Base-by-base conservation (phyloP, 2,329 filamentous ascomycete species). In the Hypoxylon sp. region DNA sequence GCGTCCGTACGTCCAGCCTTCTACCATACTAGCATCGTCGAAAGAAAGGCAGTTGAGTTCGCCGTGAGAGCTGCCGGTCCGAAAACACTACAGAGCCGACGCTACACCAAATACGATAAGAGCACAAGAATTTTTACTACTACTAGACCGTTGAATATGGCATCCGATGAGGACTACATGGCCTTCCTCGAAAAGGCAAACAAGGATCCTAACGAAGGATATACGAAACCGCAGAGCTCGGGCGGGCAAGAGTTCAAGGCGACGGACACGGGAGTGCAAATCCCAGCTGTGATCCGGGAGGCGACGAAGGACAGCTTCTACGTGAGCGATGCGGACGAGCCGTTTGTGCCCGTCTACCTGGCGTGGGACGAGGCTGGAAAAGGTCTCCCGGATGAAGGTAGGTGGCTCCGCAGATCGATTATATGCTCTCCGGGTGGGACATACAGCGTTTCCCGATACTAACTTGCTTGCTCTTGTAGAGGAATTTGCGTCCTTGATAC, bases 101-200 rank as follows among this genome's bases (percentile, higher is more conserved):
- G 31, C 41, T 48, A 9, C 41, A 27, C 24, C 45, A 35, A 13
- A 43, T 26, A 21, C 8, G 8, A 23, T 29, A 13, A 20, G 9
- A 23, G 13, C 11, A 9, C n/a, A 13, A 53, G 65, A 64, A 37
- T 40, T 48, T 60, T 72, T 31, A 65, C 63, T 38, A 67, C 51
- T 35, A 65, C 66, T 20, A 46, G 35, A 49, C 10, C 56, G 27
- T 51, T 65, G 17, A 79, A 54, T 13, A 91, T 91, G 88, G 84
- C 87, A 6, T 88, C 87, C 50, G 92, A 97, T 80, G 86, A 90
- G 60, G 89, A 90, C 61, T 97, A 97, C 79, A 84, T 87, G 75
- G 81, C 88, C 58, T 97, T 97, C 72, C 81, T 97, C 55, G 83
- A 95, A 72, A 95, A 95, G 79, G 91, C 92, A 50, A 96, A 96